Base-by-base conservation (phyloP, 2,329 filamentous ascomycete species). In the Coniella vitis region DNA sequence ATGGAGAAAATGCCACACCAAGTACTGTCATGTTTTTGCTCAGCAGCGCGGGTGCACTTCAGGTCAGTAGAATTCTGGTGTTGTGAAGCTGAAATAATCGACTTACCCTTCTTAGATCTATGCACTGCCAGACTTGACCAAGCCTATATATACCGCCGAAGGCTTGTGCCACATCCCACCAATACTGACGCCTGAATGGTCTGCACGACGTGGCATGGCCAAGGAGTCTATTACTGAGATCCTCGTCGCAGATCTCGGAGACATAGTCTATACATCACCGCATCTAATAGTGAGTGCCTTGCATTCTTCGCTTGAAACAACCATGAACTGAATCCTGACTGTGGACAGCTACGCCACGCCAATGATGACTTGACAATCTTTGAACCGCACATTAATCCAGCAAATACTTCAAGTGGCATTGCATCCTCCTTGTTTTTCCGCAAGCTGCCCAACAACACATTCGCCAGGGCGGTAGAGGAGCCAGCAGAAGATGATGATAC, bases 361-460 rank as follows among this genome's bases (percentile, higher is more conserved):
- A 84, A 81, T 51, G 86, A 95, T 55, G 90, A 97, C 61, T 70
- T 97, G 31, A 85, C 86, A 10, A 77, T 97, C 39, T 98, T 97
- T 63, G 83, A 93, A 62, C 90, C 91, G 1, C 85, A 89, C 57
- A 74, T 79, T 37, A 69, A 69, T 53, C 67, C 61, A 35, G 61
- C 60, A 22, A 64, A 64, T 48, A 63, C 59, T n/a, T 58, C 60
- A 7, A 56, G 67, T 22, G 65, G 72, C 5, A 75, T 84, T 56
- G 69, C 76, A 1, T 68, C 71, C 20, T 77, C 75, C 7, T 69
- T 96, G 10, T 79, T 82, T 47, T 95, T 95, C 65, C 74, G 84
- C 48, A 95, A 95, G 64, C 68, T 86, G 1, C 67, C 79, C 1
- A 90, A 91, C 57, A 71, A 82, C 14, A 73, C 76, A 25, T 67